Evolutionary conservation across 129 eudicot genomes (phyloP).

Genomic region (Lactuca sativa): DNA sequence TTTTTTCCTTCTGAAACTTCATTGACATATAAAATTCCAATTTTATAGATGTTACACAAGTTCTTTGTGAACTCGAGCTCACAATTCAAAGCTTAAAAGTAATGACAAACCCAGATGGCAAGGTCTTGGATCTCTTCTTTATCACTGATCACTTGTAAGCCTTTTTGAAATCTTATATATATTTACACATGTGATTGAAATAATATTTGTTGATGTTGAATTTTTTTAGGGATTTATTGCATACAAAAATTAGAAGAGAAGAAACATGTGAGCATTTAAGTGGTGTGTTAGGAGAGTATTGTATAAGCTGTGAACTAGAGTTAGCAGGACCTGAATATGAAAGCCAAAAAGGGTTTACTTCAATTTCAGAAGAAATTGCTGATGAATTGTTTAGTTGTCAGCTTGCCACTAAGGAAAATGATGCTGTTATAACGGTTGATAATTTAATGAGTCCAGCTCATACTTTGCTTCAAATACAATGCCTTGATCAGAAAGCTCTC

Average conservation of each 20-base stretch:
- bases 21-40: not conserved
- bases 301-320: slow-evolving; percentile 77
- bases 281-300: slow-evolving; percentile 57
- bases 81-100: slow-evolving; percentile 75
- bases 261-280: slow-evolving; percentile 53
- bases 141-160: slow-evolving; percentile 72
- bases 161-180: not conserved
- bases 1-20: not conserved
- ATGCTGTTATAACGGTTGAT: slow-evolving; percentile 56
- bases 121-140: slow-evolving; percentile 79
- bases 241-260: slow-evolving; percentile 56
- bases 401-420: slow-evolving; percentile 42
- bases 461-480: slow-evolving; percentile 72
- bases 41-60: slow-evolving; percentile 63
- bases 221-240: slow-evolving; percentile 58
- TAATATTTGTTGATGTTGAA: not conserved
- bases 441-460: slow-evolving; percentile 68
- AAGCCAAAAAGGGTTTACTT: slow-evolving; percentile 48
- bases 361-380: slow-evolving; percentile 48
- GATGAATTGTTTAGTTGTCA: slow-evolving; percentile 62
- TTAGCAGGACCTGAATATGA: slow-evolving; percentile 70
- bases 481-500: slow-evolving; percentile 74
- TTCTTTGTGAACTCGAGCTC: slow-evolving; percentile 66
- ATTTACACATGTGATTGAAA: not conserved
- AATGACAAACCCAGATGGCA: slow-evolving; percentile 83